Percentiles rank a stretch among this genome's conserved stretches.
These are phyloP conservation scores for Cystobasidiopsis lactophilus DNA, from an alignment of 768 basidiomycete species.

Conservation along the genomic window DNA sequence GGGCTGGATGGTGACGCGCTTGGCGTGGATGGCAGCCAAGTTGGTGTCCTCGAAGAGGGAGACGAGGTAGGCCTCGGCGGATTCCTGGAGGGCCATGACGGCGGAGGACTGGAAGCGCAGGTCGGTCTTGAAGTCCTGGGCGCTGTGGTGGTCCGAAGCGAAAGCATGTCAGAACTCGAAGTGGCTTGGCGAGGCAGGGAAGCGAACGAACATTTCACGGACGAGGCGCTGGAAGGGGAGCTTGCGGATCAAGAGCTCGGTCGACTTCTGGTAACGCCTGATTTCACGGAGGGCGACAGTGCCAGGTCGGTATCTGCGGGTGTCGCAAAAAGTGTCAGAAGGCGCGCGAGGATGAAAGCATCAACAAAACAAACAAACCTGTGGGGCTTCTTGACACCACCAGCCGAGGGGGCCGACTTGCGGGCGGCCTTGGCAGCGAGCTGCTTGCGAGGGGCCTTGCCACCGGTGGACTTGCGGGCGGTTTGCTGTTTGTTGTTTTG, in stretches of 20 bases:
- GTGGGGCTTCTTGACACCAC: conserved; percentile 81
- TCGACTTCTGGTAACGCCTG: conserved; percentile 27
- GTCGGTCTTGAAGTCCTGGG: conserved; percentile 53
- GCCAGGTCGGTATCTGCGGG: conserved; percentile 32
- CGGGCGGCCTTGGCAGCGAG: conserved; percentile 33
- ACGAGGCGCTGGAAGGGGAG: conserved; percentile 38
- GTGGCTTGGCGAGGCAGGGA: conserved; percentile 34
- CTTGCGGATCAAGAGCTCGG: conserved; percentile 25
- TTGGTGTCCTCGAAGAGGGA: conserved; percentile 32
- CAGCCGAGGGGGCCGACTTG: conserved; percentile 41
- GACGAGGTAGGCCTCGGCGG: conserved; percentile 35
- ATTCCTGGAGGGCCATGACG: conserved; percentile 35
- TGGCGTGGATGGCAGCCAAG: conserved; percentile 24
- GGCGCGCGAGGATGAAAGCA: conserved; percentile 23
- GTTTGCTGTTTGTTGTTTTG: conserved; percentile 7
- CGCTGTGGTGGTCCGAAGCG: conserved; percentile 35
- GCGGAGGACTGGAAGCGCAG: conserved; percentile 34
- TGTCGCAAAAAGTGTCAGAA: conserved; percentile 23
- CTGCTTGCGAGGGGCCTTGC: conserved; percentile 30
- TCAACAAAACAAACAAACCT: conserved; percentile 30
- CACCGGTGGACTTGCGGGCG: conserved; percentile 35
- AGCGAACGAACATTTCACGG: too few relatives aligned
- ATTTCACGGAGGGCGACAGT: conserved; percentile 34
- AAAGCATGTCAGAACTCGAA: conserved; percentile 19
- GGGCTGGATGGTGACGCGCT: conserved; percentile 48